Base-by-base conservation (phyloP, 2,329 filamentous ascomycete species). In the Botrytis deweyae region DNA sequence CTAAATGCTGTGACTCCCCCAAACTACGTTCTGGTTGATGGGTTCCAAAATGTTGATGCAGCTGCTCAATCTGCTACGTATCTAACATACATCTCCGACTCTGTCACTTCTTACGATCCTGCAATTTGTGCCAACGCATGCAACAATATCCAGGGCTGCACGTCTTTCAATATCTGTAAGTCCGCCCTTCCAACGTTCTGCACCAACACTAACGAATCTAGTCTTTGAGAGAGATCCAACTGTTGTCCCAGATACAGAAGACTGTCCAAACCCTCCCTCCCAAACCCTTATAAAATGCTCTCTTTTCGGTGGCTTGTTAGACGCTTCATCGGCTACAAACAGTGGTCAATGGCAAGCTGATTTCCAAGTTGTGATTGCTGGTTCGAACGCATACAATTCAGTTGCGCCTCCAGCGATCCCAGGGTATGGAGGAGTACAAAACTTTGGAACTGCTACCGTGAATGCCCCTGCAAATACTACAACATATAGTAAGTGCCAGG, bases 391-490 rank as follows among this genome's bases (percentile, higher is more conserved):
- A 12, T 72, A 72, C 40, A 72, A 72, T 61, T 25, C 52, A 5
- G 33, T 25, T 49, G 16, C 73, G 71, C 44, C 33, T 65, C 80
- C 29, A 63, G 74, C 25, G 1, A 70, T 80, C 10, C 58, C 76
- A 10, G 81, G 77, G 61, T 77, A 75, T 59, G 78, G 76, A 59
- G 78, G 77, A 70, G 80, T 81, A 14, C 74, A 77, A 33, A 77
- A 76, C 69, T 77, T 82, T n/a, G 75, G 77, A 49, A 75, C 74
- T 72, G 79, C 78, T 49, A 80, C 82, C 59, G 81, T 82, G 72
- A 77, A 80, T 63, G 79, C 78, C 20, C 80, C 81, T n/a, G 75
- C 77, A 58, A 73, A 74, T 20, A 75, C 78, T 55, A 73, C 77
- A 59, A 78, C 78, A 46, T 79, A 79, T 74, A 77, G 71, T 72